Percentiles rank a stretch among this genome's conserved stretches.
Evolutionary conservation across 2,329 filamentous ascomycete species (phyloP).

Genomic region (Periconia sp.): DNA sequence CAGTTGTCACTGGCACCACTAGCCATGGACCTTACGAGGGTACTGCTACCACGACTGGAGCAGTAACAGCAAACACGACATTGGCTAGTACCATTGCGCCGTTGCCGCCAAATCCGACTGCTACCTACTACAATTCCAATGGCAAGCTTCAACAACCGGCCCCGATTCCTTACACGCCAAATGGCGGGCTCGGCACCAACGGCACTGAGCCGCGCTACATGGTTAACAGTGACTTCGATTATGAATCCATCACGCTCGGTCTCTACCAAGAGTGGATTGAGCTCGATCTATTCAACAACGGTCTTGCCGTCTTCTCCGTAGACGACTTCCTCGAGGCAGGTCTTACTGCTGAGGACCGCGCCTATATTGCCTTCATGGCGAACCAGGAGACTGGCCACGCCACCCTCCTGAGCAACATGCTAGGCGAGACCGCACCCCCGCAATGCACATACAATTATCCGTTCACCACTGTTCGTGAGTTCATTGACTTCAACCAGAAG

Average conservation of each 20-base stretch:
- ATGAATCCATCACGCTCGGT: constrained; percentile 71
- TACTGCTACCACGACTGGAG: constrained; percentile 69
- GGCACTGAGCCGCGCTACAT: constrained; percentile 75
- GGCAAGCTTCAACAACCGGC: constrained; percentile 67
- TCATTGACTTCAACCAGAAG: constrained; percentile 82
- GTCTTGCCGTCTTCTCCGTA: constrained; percentile 67
- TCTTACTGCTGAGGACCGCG: constrained; percentile 68
- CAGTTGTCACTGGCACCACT: constrained; percentile 59
- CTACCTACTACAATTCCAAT: constrained; percentile 71
- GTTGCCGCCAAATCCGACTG: constrained; percentile 60
- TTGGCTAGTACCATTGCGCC: constrained; percentile 61
- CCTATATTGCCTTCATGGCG: constrained; percentile 74
- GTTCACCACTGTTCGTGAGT: constrained; percentile 72
- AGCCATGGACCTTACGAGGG: constrained; percentile 71
- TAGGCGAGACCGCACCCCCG: constrained; percentile 68
- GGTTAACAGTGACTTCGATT: constrained; percentile 81
- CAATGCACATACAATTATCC: constrained; percentile 85
- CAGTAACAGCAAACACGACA: constrained; percentile 58
- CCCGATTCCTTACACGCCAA: constrained; percentile 71
- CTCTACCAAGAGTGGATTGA: constrained; percentile 86
- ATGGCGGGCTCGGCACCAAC: constrained; percentile 72
- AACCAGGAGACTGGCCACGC: constrained; percentile 78
- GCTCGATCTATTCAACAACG: constrained; percentile 79
- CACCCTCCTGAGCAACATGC: constrained; percentile 75
- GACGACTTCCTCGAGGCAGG: constrained; percentile 71